Percentiles rank a stretch among this genome's conserved stretches.
Conservation (phyloP, 805 yeast genomes). For the Candida boleticola region DNA sequence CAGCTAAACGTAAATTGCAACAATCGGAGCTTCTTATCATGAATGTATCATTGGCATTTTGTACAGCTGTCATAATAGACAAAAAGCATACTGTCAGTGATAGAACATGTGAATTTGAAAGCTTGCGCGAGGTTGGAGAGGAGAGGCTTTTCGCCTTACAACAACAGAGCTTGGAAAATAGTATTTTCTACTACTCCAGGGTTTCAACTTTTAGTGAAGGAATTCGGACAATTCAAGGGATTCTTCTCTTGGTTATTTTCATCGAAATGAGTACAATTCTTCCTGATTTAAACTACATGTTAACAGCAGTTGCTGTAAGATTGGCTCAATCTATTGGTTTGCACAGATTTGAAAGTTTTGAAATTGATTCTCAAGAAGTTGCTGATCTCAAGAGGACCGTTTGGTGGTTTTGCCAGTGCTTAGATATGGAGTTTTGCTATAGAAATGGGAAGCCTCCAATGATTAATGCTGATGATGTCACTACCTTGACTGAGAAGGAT, state of each 20-base stretch:
- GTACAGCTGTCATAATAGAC: constrained; percentile 22
- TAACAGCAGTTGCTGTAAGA: constrained; percentile 33
- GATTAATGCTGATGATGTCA: constrained; percentile 31
- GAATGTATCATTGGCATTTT: constrained; percentile 26
- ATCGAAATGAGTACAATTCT: constrained; percentile 30
- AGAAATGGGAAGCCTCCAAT: constrained; percentile 41
- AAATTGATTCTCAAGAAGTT: constrained; percentile 19
- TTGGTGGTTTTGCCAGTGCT: constrained; percentile 38
- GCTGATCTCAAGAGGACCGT: constrained; percentile 22
- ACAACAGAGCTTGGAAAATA: constrained; percentile 15
- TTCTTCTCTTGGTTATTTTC: constrained; percentile 45
- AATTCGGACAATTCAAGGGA: constrained; percentile 48
- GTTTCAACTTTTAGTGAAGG: constrained; percentile 52
- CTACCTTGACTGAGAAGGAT: constrained; percentile 24
- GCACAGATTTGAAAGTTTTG: constrained; percentile 33
- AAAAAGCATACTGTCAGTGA: constrained; percentile 1
- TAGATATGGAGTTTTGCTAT: constrained; percentile 38
- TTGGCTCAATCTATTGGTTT: constrained; percentile 42
- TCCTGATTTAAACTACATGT: constrained; percentile 28
- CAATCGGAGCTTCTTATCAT: constrained; percentile 32
- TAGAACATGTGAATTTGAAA: too few relatives aligned
- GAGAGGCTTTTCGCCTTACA: constrained; percentile 12
- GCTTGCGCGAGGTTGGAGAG: too few relatives aligned
- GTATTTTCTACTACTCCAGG: constrained; percentile 51
- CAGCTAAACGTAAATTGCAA: background rate